Evolutionary conservation across 331 rosid genomes (phyloP).

Genomic region (Erythrophleum ivorense): DNA sequence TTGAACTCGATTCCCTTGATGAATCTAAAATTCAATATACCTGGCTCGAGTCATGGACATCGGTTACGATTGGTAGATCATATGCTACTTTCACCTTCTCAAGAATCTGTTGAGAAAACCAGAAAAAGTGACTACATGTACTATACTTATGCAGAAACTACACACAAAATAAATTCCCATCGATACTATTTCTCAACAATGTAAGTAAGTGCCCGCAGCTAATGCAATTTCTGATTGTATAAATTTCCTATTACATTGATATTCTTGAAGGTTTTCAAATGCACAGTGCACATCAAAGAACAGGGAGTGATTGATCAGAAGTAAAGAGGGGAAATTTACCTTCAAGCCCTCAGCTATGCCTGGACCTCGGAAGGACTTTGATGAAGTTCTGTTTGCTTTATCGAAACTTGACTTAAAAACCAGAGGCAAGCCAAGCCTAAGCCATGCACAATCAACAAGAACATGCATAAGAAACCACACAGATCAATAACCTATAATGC

Average conservation of each 20-base stretch:
- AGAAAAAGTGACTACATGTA: too few species aligned
- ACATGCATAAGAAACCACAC: conserved; percentile 13
- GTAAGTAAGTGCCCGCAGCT: neutral
- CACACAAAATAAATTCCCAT: too few species aligned
- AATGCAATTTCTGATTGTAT: too few species aligned
- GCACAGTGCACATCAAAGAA: conserved; percentile 23
- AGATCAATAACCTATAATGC: neutral
- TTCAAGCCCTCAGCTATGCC: conserved; percentile 86
- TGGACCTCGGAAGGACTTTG: conserved; percentile 94
- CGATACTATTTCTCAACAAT: too few species aligned
- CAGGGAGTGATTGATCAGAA: too few species aligned
- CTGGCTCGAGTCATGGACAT: conserved; percentile 81
- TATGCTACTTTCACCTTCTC: conserved; percentile 88
- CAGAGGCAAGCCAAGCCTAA: conserved; percentile 83
- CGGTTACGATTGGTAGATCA: conserved; percentile 82
- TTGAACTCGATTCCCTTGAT: too few species aligned
- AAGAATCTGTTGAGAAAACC: conserved; percentile 61
- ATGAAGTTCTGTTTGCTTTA: conserved; percentile 92
- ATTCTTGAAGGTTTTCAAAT: too few species aligned
- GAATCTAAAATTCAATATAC: conserved; percentile 53
- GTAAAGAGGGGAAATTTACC: conserved; percentile 45
- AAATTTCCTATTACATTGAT: too few species aligned
- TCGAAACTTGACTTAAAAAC: conserved; percentile 94
- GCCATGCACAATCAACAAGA: conserved; percentile 34
- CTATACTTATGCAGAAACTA: too few species aligned